Evolutionary conservation across 495 filamentous ascomycete species (phyloP).

Genomic region (Penicillium samsonianum): DNA sequence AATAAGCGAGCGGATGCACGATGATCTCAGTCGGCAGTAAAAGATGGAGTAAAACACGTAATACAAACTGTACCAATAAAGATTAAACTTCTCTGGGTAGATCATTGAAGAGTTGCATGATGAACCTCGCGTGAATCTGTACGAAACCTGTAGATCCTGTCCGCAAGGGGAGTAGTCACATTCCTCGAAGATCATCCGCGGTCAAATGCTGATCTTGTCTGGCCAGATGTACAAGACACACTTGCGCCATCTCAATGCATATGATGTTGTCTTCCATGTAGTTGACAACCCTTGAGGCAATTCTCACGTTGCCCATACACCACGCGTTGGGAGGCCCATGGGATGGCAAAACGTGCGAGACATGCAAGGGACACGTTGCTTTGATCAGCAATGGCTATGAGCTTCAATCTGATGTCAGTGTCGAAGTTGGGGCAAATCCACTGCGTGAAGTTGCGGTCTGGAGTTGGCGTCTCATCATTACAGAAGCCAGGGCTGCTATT

Average conservation of each 20-base stretch:
- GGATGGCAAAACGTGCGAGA: conserved; percentile 27
- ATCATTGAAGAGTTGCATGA: conserved; percentile 15
- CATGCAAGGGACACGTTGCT: conserved; percentile 21
- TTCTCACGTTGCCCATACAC: conserved; percentile 12
- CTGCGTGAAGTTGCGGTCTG: conserved; percentile 18
- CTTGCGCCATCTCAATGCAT: conserved; percentile 8
- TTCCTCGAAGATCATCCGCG: conserved; percentile 20
- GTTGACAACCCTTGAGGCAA: conserved; percentile 7
- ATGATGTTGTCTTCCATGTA: conserved; percentile 1
- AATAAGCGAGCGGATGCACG: conserved; percentile 12
- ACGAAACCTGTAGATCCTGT: conserved; percentile 18
- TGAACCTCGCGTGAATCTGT: conserved; percentile 29
- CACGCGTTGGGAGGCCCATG: conserved; percentile 18
- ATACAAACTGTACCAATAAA: conserved; percentile 9
- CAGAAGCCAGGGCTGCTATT: not conserved
- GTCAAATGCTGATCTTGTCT: conserved; percentile 1
- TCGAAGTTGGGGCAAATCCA: not conserved
- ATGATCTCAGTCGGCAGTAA: conserved; percentile 16
- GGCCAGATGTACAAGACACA: conserved; percentile 7
- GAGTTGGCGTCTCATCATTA: not conserved
- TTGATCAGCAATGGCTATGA: not conserved
- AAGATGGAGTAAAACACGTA: not conserved
- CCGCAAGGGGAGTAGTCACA: conserved; percentile 25
- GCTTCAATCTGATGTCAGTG: not conserved
- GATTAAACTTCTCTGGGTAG: conserved; percentile 13